Evolutionary conservation across 2,329 filamentous ascomycete species (phyloP).

Genomic region (Phaeosphaeriaceae sp.): DNA sequence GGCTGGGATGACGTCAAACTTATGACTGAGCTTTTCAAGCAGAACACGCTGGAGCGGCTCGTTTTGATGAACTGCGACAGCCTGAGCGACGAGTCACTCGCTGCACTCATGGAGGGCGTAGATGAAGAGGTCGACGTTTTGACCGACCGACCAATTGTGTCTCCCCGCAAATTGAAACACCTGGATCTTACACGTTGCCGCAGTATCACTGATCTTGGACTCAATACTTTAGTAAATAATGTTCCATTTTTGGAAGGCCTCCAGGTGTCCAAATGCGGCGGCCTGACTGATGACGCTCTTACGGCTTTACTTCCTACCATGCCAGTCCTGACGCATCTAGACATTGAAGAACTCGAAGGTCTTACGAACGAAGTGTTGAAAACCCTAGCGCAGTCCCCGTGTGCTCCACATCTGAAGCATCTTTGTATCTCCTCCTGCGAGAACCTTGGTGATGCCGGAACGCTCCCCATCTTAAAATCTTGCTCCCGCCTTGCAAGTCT

Average conservation of each 20-base stretch:
- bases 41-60: slow-evolving; percentile 83
- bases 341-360: slow-evolving; percentile 82
- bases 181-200: slow-evolving; percentile 83
- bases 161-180: slow-evolving; percentile 79
- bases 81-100: slow-evolving; percentile 75
- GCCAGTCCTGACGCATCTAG: slow-evolving; percentile 81
- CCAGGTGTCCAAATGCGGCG: slow-evolving; percentile 78
- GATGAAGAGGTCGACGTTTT: slow-evolving; percentile 82
- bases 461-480: slow-evolving; percentile 80
- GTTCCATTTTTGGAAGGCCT: slow-evolving; percentile 83
- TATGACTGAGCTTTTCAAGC: slow-evolving; percentile 75
- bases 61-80: slow-evolving; percentile 81
- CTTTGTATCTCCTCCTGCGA: slow-evolving; percentile 92
- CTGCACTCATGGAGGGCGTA: slow-evolving; percentile 75
- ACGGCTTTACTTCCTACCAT: slow-evolving; percentile 75
- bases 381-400: slow-evolving; percentile 77
- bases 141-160: slow-evolving; percentile 76
- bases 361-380: slow-evolving; percentile 78
- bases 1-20: slow-evolving; percentile 79
- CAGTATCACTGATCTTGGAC: slow-evolving; percentile 72
- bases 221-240: slow-evolving; percentile 74
- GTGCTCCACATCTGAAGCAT: slow-evolving; percentile 73
- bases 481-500: slow-evolving; percentile 73
- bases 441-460: slow-evolving; percentile 78
- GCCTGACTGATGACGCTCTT: slow-evolving; percentile 75